A percentile compares a stretch with the other conserved stretches of the same genome.
Conservation (phyloP, 2,329 filamentous ascomycete genomes). For the Trichophyton equinum region DNA sequence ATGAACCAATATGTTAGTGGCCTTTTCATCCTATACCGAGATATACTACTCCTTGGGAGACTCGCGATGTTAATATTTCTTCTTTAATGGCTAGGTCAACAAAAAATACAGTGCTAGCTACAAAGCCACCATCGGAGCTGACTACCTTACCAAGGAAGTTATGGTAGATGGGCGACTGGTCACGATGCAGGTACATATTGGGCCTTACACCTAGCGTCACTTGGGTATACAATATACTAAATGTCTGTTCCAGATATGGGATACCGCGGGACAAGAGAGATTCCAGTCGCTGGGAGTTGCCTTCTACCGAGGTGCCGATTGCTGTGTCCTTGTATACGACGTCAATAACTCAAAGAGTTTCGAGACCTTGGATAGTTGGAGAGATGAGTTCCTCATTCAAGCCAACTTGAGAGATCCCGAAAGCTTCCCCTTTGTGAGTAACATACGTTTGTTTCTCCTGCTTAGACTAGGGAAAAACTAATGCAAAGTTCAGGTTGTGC, state of each 20-base stretch:
- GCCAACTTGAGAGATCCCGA: slow-evolving; percentile 92
- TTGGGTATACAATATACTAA: background rate
- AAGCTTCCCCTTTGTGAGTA: slow-evolving; percentile 86
- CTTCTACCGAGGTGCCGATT: slow-evolving; percentile 99
- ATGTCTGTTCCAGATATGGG: slow-evolving; percentile 67
- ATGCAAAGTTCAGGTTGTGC: slow-evolving; percentile 53
- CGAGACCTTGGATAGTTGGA: slow-evolving; percentile 94
- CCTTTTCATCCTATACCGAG: background rate
- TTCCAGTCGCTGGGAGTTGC: slow-evolving; percentile 98
- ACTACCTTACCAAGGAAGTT: slow-evolving; percentile 97
- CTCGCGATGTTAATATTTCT: background rate
- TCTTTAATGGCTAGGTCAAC: slow-evolving; percentile 60
- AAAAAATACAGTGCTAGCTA: slow-evolving; percentile 99
- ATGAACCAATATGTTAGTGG: slow-evolving; percentile 99
- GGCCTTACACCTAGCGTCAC: background rate
- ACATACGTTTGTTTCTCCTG: background rate
- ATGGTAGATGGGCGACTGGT: slow-evolving; percentile 93
- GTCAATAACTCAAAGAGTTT: slow-evolving; percentile 99
- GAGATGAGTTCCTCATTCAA: slow-evolving; percentile 96
- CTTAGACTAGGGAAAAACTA: background rate
- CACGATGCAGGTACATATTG: slow-evolving; percentile 73
- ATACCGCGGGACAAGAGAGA: slow-evolving; percentile 93
- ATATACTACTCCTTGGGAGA: background rate
- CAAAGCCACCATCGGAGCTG: slow-evolving; percentile 97
- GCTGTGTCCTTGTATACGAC: slow-evolving; percentile 96